Conservation (phyloP, 495 filamentous ascomycete genomes). For the Beverwykella pulmonaria region DNA sequence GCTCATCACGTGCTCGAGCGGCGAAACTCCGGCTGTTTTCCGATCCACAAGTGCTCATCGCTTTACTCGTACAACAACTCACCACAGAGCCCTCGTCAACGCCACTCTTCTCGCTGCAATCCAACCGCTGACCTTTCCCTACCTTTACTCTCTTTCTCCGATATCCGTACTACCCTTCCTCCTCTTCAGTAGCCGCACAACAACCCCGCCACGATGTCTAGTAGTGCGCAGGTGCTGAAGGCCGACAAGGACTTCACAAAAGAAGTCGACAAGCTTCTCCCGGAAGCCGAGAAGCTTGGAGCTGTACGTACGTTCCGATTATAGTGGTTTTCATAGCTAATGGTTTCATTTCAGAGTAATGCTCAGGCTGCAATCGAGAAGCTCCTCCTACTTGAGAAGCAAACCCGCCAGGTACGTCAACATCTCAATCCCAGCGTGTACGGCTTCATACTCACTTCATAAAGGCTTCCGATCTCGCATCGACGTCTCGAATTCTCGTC, state of each 20-base stretch:
- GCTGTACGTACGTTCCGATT: conserved; percentile 58
- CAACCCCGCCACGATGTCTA: conserved; percentile 55
- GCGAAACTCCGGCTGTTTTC: conserved; percentile 4
- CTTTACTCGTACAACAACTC: background rate
- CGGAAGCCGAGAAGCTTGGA: conserved; percentile 83
- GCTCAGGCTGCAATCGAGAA: conserved; percentile 88
- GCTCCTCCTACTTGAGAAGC: conserved; percentile 87
- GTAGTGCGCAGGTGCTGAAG: conserved; percentile 61
- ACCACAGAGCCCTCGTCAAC: conserved; percentile 26
- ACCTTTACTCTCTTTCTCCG: background rate
- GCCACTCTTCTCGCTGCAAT: background rate
- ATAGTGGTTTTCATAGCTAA: conserved; percentile 5
- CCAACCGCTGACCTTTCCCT: background rate
- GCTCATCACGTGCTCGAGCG: background rate
- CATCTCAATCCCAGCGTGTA: background rate
- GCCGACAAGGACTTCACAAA: conserved; percentile 80
- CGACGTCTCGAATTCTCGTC: conserved; percentile 84
- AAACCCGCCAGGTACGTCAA: conserved; percentile 80
- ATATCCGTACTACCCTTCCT: background rate
- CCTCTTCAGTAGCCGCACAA: conserved; percentile 1
- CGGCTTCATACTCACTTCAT: background rate
- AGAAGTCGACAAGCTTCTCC: conserved; percentile 87
- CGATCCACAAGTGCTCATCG: conserved; percentile 10
- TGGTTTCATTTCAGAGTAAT: conserved; percentile 60
- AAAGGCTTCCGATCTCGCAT: conserved; percentile 86